Base-by-base conservation (phyloP, 192 early-diverging fungal species). In the Backusella parvicylindrica region DNA sequence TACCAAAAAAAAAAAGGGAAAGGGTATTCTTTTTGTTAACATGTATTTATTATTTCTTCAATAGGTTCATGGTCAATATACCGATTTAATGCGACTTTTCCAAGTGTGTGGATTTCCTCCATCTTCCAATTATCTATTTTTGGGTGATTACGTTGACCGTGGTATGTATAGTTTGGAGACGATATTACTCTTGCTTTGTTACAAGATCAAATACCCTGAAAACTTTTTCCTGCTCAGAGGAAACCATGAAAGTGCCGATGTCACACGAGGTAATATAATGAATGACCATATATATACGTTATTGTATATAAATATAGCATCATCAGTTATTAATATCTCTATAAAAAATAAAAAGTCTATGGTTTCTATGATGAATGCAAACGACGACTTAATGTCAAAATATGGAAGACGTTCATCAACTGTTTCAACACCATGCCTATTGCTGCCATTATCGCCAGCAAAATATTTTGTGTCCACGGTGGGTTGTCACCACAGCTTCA, bases 331-430 rank as follows among this genome's bases (percentile, higher is more conserved):
- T n/a, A n/a, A n/a, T n/a, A n/a, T n/a, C n/a, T n/a, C n/a, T n/a
- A n/a, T n/a, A n/a, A n/a, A n/a, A n/a, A n/a, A n/a, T n/a, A 80
- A 21, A 12, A 74, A 94, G 95, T 96, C 8, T 97, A 98, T 75
- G 97, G 97, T 6, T 98, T 98, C 82, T 98, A 95, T 79, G 97
- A 98, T 83, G 97, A 98, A 85, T 98, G 97, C 86, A 97, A 97
- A 77, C 91, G 95, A 31, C 84, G 95, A 36, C 89, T 86, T 37
- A 95, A 82, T 69, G 81, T 96, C 63, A 97, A 96, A 77, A 88
- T 96, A 64, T 98, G 97, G 97, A 94, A 92, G 81, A 80, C 92
- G 18, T 97, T 98, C 80, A 90, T 95, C 18, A 92, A 95, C 80
- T 89, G 92, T 21, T 98, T 98, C 82, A 96, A 98, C 81, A 90